A percentile compares a stretch with the other conserved stretches of the same genome.
Conservation (phyloP, 2,329 filamentous ascomycete species). For the Cadophora gregata region DNA sequence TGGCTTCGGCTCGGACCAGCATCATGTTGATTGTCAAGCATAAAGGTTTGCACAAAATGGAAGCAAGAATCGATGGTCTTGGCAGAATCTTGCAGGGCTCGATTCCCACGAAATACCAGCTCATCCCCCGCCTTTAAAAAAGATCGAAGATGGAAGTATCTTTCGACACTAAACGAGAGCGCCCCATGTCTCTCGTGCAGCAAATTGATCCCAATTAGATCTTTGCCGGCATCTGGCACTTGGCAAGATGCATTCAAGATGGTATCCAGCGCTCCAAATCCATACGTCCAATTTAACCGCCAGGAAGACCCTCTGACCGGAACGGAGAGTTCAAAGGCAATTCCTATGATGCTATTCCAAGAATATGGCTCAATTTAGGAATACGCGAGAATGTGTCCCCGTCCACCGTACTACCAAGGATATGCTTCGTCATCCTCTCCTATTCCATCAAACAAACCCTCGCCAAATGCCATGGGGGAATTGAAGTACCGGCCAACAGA, state of each 20-base stretch:
- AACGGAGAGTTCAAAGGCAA: background rate
- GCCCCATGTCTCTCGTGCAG: too few relatives aligned
- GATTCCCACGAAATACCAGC: slow-evolving; percentile 1
- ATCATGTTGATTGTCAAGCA: slow-evolving; percentile 1
- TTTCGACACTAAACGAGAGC: background rate
- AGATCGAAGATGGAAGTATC: background rate
- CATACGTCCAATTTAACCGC: background rate
- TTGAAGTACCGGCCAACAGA: background rate
- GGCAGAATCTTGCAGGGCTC: background rate
- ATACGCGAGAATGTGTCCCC: background rate
- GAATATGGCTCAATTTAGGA: background rate
- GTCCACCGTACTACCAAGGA: background rate
- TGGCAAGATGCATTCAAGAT: background rate
- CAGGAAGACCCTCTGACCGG: background rate
- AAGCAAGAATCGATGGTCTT: slow-evolving; percentile 3
- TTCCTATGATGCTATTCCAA: background rate
- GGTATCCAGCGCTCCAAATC: background rate
- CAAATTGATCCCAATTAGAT: background rate
- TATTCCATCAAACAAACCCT: background rate
- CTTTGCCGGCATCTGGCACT: background rate
- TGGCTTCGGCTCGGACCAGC: slow-evolving; percentile 16
- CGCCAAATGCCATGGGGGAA: background rate
- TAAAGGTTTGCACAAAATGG: slow-evolving; percentile 10
- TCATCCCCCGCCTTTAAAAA: slow-evolving; percentile 8
- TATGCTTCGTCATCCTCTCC: background rate